Evolutionary conservation across 2,329 filamentous ascomycete genomes (phyloP).

Genomic region (Paracorniculantispora psalliotae): DNA sequence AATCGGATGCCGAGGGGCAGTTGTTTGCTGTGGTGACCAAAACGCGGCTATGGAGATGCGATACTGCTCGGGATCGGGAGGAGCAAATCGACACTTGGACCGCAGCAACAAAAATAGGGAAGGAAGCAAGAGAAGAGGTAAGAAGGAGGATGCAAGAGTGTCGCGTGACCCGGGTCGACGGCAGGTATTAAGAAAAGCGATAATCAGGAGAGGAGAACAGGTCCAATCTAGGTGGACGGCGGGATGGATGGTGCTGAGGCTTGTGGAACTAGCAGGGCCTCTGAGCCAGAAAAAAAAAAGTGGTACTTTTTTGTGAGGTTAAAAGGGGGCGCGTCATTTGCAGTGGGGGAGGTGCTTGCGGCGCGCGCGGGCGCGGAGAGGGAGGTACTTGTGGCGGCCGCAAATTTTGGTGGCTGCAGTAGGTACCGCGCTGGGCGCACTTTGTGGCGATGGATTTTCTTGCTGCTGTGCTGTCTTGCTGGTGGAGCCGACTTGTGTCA

Average conservation of each 20-base stretch:
- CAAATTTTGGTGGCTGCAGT: background rate
- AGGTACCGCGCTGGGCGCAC: background rate
- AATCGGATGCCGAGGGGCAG: background rate
- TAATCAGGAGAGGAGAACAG: constrained; percentile 10
- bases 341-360: background rate
- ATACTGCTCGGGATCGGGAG: background rate
- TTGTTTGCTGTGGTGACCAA: background rate
- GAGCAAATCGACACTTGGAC: background rate
- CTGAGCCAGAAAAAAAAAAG: constrained; percentile 10
- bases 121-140: background rate
- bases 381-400: background rate
- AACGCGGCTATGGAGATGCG: background rate
- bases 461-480: background rate
- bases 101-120: background rate
- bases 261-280: background rate
- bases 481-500: background rate
- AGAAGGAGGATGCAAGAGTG: background rate
- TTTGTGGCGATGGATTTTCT: background rate
- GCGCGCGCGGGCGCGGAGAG: background rate
- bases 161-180: constrained; percentile 11
- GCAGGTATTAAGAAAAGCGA: constrained; percentile 4
- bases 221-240: background rate
- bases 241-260: constrained; percentile 10
- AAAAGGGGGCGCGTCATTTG: constrained; percentile 11
- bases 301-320: constrained; percentile 5